Percentiles rank a stretch among this genome's conserved stretches.
These are phyloP conservation scores for Alopecurus myosuroides DNA, from an alignment of 176 grass and related monocot species.

Conservation along the genomic window DNA sequence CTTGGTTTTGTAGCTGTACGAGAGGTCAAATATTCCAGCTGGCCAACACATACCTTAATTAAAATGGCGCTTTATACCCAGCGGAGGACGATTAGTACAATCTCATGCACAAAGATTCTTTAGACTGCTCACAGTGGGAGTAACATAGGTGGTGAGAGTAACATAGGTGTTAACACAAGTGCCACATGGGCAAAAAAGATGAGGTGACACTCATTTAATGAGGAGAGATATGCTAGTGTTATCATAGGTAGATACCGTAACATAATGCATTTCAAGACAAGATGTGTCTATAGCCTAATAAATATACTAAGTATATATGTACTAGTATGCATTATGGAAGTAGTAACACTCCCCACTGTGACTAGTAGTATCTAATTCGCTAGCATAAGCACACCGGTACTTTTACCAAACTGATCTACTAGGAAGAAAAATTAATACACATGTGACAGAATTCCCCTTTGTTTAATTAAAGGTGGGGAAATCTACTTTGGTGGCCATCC, in stretches of 20 bases:
- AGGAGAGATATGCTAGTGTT: no score
- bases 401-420: background rate
- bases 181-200: no score
- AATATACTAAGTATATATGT: no score
- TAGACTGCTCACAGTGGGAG: no score
- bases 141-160: no score
- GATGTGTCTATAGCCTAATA: no score
- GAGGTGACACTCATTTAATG: no score
- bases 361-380: conserved; percentile 8
- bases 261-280: no score
- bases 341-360: no score
- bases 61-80: background rate
- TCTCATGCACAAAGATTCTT: background rate
- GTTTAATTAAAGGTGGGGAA: conserved; percentile 32
- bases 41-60: background rate
- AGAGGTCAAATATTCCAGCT: conserved; percentile 1
- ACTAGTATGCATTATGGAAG: no score
- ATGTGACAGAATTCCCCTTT: conserved; percentile 41
- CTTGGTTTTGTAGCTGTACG: background rate
- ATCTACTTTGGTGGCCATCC: conserved; percentile 35
- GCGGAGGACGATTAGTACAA: background rate
- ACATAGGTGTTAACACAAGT: no score
- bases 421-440: conserved; percentile 3
- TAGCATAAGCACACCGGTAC: background rate
- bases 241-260: no score